Percentiles rank a stretch among this genome's conserved stretches.
Evolutionary conservation across 495 filamentous ascomycete genomes (phyloP).

Genomic region (Evernia prunastri): DNA sequence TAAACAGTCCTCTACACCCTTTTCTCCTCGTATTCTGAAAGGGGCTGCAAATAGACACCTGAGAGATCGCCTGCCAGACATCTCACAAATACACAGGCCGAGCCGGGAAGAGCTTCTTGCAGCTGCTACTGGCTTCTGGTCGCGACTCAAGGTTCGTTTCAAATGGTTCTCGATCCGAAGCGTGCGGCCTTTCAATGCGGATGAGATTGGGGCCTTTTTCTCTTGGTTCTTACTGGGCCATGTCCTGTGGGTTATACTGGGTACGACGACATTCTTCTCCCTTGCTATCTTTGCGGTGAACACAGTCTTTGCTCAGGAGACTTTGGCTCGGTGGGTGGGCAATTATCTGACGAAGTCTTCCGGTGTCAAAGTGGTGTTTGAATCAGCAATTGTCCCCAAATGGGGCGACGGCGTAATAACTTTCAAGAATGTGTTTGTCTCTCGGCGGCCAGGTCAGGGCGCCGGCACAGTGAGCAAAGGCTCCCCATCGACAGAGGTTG

Average conservation of each 20-base stretch:
- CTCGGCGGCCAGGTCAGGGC: constrained; percentile 75
- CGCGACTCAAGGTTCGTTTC: constrained; percentile 83
- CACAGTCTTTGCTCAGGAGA: constrained; percentile 97
- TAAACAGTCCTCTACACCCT: not conserved
- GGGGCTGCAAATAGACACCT: constrained; percentile 39
- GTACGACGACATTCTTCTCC: constrained; percentile 96
- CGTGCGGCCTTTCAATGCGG: constrained; percentile 88
- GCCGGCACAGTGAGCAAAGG: constrained; percentile 82
- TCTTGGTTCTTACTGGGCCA: constrained; percentile 94
- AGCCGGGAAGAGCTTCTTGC: constrained; percentile 90
- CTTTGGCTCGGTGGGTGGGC: constrained; percentile 82
- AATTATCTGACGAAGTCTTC: constrained; percentile 94
- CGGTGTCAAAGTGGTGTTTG: constrained; percentile 92
- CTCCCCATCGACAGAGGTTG: constrained; percentile 76
- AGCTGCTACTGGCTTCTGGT: constrained; percentile 88
- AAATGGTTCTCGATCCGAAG: constrained; percentile 97
- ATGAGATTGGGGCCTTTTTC: constrained; percentile 91
- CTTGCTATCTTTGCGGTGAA: constrained; percentile 84
- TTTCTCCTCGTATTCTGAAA: constrained; percentile 1
- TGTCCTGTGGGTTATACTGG: constrained; percentile 86
- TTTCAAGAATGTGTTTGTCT: constrained; percentile 95
- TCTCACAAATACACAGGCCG: constrained; percentile 72
- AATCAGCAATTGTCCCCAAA: constrained; percentile 92
- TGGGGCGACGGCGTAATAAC: constrained; percentile 93
- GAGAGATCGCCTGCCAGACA: constrained; percentile 57